A percentile compares a stretch with the other conserved stretches of the same genome.
These are phyloP conservation scores for Lathyrus oleraceus DNA, from an alignment of 306 rosid genomes.

Conservation along the genomic window DNA sequence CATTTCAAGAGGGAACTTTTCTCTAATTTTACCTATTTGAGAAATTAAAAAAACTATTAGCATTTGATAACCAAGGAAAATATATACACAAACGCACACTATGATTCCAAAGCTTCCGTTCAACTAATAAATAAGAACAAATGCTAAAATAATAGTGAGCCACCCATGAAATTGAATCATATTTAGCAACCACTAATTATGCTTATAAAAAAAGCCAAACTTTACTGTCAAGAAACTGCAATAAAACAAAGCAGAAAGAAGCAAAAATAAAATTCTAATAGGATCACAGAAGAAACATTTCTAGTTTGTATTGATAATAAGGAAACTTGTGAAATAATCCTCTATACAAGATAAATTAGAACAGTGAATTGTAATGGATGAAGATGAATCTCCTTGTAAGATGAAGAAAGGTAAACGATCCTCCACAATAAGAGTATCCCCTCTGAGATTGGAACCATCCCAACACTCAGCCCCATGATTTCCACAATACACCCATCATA, in stretches of 20 bases:
- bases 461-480: too few species aligned
- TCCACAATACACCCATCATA: too few species aligned
- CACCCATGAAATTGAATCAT: constrained; percentile 20
- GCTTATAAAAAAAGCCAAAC: background rate
- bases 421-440: background rate
- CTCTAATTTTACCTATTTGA: constrained; percentile 81
- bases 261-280: background rate
- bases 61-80: background rate
- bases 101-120: background rate
- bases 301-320: background rate
- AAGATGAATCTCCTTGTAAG: background rate
- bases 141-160: constrained; percentile 27
- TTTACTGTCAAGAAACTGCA: background rate
- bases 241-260: constrained; percentile 16
- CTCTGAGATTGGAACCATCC: too few species aligned
- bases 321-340: background rate
- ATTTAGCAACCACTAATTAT: constrained; percentile 1
- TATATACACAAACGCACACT: background rate
- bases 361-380: background rate
- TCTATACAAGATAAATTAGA: background rate
- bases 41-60: constrained; percentile 31
- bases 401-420: background rate
- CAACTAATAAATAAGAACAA: constrained; percentile 6
- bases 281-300: constrained; percentile 7
- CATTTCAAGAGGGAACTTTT: constrained; percentile 96